Percentiles rank a stretch among this genome's conserved stretches.
Evolutionary conservation across 169 alveolate species (phyloP).

Genomic region (Theileria sp.): DNA sequence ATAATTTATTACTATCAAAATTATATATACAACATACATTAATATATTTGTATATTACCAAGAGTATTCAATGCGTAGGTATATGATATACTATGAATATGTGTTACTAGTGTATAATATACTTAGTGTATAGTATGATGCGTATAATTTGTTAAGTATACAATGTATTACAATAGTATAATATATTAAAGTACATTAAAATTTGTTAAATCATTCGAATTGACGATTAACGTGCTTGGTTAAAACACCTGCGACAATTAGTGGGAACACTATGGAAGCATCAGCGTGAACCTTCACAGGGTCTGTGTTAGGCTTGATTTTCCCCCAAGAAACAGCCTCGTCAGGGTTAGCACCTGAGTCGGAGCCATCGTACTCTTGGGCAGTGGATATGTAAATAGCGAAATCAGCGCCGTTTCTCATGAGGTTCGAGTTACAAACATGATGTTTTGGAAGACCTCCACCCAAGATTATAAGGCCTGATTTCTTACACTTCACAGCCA

Average conservation of each 20-base stretch:
- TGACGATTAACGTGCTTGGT: conserved; percentile 70
- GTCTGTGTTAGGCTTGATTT: conserved; percentile 89
- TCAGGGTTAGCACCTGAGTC: conserved; percentile 99
- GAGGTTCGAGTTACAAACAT: conserved; percentile 97
- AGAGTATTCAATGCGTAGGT: not conserved
- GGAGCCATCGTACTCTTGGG: conserved; percentile 96
- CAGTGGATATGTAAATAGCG: conserved; percentile 96
- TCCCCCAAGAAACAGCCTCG: conserved; percentile 99
- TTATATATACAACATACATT: too few relatives aligned
- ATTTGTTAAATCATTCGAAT: not conserved
- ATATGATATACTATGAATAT: not conserved
- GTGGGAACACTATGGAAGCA: conserved; percentile 92
- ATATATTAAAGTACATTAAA: conserved; percentile 1
- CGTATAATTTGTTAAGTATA: not conserved
- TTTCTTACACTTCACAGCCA: conserved; percentile 88
- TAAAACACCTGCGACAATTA: conserved; percentile 91
- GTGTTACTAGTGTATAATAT: not conserved
- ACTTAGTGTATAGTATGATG: too few relatives aligned
- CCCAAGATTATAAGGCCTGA: conserved; percentile 97
- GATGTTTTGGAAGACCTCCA: conserved; percentile 98
- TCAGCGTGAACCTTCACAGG: conserved; percentile 97
- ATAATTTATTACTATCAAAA: not conserved
- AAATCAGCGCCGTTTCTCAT: conserved; percentile 99
- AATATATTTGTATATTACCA: too few relatives aligned
- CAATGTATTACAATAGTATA: too few relatives aligned